Conservation (phyloP, 1,284 basidiomycete species). For the Austroboletus niveus region DNA sequence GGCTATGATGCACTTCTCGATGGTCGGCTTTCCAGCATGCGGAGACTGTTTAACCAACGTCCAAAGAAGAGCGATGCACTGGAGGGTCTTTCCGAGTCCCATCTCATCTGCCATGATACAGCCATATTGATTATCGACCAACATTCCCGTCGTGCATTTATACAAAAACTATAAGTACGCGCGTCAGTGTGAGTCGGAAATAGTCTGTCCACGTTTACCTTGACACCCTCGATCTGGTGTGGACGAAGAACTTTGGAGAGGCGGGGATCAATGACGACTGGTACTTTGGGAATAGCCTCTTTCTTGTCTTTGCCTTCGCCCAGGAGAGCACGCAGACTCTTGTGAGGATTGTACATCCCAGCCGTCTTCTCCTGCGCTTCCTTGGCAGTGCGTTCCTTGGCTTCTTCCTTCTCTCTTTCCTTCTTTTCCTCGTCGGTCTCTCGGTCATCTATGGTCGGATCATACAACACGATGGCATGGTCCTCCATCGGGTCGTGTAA, state of each 20-base stretch:
- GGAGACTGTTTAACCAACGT: conserved; percentile 98
- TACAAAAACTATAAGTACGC: conserved; percentile 77
- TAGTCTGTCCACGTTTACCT: conserved; percentile 50
- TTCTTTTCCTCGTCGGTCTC: conserved; percentile 83
- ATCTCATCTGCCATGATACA: conserved; percentile 99
- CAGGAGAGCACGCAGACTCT: conserved; percentile 82
- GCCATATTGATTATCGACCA: conserved; percentile 90
- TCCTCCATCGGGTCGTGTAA: conserved; percentile 97
- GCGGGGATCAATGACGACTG: conserved; percentile 94
- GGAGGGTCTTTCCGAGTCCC: conserved; percentile 95
- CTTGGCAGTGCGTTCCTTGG: conserved; percentile 58
- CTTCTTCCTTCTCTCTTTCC: conserved; percentile 69
- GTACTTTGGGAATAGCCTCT: conserved; percentile 75
- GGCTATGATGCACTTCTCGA: conserved; percentile 97
- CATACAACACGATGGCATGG: conserved; percentile 96
- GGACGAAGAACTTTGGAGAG: conserved; percentile 88
- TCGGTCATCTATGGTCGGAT: conserved; percentile 91
- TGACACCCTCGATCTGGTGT: conserved; percentile 98
- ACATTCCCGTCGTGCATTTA: conserved; percentile 90
- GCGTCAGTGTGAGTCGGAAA: conserved; percentile 4
- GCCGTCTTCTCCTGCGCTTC: conserved; percentile 65
- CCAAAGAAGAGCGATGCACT: conserved; percentile 97
- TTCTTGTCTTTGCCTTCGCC: conserved; percentile 75
- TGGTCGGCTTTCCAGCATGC: conserved; percentile 78
- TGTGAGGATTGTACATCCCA: conserved; percentile 87